Conservation (phyloP, 1,284 basidiomycete genomes). For the Microstroma glucosiphilum region DNA sequence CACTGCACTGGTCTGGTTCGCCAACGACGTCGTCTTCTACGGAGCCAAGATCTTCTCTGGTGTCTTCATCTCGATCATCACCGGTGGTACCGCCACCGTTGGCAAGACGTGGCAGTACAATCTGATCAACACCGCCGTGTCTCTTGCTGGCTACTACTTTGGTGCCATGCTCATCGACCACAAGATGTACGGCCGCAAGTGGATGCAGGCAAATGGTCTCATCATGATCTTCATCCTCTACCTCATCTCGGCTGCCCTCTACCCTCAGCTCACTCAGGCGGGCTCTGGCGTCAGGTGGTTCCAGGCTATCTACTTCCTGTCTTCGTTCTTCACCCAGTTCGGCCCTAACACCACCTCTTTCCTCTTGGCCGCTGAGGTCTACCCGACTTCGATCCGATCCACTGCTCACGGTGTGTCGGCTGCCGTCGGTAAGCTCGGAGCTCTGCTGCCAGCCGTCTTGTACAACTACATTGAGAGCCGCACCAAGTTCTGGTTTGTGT, state of each 20-base stretch:
- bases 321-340: conserved; percentile 57
- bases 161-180: conserved; percentile 58
- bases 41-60: conserved; percentile 50
- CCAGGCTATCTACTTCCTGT: conserved; percentile 57
- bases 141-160: conserved; percentile 57
- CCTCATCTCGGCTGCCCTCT: conserved; percentile 52
- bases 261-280: conserved; percentile 45
- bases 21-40: conserved; percentile 55
- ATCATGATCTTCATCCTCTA: conserved; percentile 54
- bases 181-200: conserved; percentile 54
- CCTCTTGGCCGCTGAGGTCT: conserved; percentile 51
- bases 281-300: conserved; percentile 51
- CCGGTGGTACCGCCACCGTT: conserved; percentile 48
- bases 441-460: conserved; percentile 49
- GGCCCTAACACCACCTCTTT: conserved; percentile 55
- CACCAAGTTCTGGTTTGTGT: conserved; percentile 16
- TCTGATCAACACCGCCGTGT: conserved; percentile 55
- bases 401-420: conserved; percentile 52
- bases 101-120: conserved; percentile 57
- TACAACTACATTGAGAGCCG: conserved; percentile 50
- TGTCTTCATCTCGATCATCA: conserved; percentile 52
- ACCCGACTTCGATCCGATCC: conserved; percentile 47
- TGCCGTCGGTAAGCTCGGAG: conserved; percentile 52
- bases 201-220: conserved; percentile 57
- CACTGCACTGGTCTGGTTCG: conserved; percentile 56